Evolutionary conservation across 768 basidiomycete species (phyloP), one percentile per base, ranked within the genome.

Genomic region (Tremella mesenterica): DNA sequence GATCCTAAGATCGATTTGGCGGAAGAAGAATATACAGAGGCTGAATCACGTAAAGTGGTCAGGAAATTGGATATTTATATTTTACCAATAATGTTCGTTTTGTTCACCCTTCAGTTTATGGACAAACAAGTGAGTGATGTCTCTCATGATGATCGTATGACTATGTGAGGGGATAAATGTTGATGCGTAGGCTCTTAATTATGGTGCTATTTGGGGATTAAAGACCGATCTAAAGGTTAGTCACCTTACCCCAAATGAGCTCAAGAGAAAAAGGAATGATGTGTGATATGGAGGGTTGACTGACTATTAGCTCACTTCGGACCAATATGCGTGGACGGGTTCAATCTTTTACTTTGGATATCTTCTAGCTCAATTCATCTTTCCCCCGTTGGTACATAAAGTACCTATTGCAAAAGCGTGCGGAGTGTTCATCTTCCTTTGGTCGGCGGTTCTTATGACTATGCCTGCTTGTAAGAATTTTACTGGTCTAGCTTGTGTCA

Each of bases 401-500:
- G 38, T 41, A 5, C 38, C 38, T 16, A 23, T 14, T 5, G 38
- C 38, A n/a, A 41, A 14, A 23, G n/a, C 23, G n/a, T 41, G 38
- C 38, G 23, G 38, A 8, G 38, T n/a, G n/a, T 5, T 41, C n/a
- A 41, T 41, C 38, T 41, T 41, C 38, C n/a, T 23, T 16, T 41
- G 38, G 38, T 41, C 38, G n/a, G 23, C 23, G n/a, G 38, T 41
- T 23, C 38, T 41, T 16, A n/a, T 41, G n/a, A 18, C n/a, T 23
- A 41, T 41, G 38, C 38, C 61, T n/a, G 61, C 36, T n/a, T 33
- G 27, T 10, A 49, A 38, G n/a, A 57, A 57, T 33, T 63, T 57
- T 46, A 58, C 52, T 14, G 50, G 53, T 1, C 31, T 44, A 18
- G 8, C 46, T 10, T 50, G 52, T 25, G 45, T 58, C 29, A 26